Evolutionary conservation across 2,329 filamentous ascomycete species (phyloP).

Genomic region (Sphaceloma murrayae): DNA sequence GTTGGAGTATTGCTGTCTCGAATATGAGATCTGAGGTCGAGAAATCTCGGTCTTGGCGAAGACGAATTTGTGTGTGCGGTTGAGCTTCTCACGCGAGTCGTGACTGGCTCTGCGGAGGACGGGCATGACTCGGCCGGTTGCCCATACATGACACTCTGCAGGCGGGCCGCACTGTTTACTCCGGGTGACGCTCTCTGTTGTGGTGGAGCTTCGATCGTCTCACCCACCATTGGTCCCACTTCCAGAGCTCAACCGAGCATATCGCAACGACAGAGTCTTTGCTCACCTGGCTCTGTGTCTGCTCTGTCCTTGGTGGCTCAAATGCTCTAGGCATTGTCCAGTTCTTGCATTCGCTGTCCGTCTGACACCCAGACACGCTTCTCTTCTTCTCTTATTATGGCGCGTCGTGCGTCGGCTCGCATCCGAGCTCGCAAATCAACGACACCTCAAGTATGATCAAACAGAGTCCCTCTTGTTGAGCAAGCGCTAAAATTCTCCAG

Average conservation of each 20-base stretch:
- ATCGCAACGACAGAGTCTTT: slow-evolving; percentile 1
- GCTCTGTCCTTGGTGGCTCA: too few relatives aligned
- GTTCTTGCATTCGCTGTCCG: slow-evolving; percentile 4
- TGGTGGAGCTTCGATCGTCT: slow-evolving; percentile 2
- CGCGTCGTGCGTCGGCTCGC: slow-evolving; percentile 28
- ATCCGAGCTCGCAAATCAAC: slow-evolving; percentile 25
- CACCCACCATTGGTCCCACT: slow-evolving; percentile 10
- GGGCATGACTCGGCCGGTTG: too few relatives aligned
- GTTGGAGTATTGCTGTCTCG: background rate
- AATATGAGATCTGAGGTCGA: slow-evolving; percentile 8
- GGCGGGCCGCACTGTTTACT: slow-evolving; percentile 1
- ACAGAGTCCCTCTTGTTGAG: too few relatives aligned
- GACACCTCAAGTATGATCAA: slow-evolving; percentile 24
- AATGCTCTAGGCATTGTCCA: slow-evolving; percentile 8
- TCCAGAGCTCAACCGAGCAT: slow-evolving; percentile 9
- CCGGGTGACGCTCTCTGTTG: slow-evolving; percentile 10
- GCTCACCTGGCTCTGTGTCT: too few relatives aligned
- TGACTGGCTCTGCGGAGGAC: too few relatives aligned
- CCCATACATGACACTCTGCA: too few relatives aligned
- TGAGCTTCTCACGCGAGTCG: background rate
- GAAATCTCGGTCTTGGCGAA: slow-evolving; percentile 8
- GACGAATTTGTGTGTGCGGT: slow-evolving; percentile 8
- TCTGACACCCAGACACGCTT: background rate
- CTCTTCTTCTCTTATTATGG: slow-evolving; percentile 23
- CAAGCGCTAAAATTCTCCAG: background rate